Evolutionary conservation across 2,329 filamentous ascomycete genomes (phyloP), one percentile per base, ranked within the genome.

Genomic region (Ceratocystis destructans): DNA sequence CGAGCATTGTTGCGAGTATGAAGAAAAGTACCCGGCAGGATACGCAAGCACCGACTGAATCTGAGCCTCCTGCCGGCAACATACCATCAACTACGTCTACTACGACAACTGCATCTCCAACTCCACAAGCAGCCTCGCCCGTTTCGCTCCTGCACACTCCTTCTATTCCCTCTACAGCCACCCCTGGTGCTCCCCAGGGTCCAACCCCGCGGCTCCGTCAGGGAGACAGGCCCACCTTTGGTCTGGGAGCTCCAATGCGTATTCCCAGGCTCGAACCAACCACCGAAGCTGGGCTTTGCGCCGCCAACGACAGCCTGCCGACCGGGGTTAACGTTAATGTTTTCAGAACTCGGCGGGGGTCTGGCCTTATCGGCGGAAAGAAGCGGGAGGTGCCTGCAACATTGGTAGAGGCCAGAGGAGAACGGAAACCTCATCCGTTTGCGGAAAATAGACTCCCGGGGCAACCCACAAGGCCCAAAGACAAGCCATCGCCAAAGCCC

Each of bases 1-100:
- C 79, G 45, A 80, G 76, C 66, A 74, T 80, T 44, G 72, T 75
- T 8, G 71, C 74, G 5, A 72, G 73, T 20, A 68, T 79, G 63
- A 75, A 73, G 66, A 72, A 70, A 7, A 70, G 69, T 66, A 68
- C 68, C 41, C 67, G 68, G 15, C 33, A 31, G 17, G 53, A 44
- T n/a, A 5, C 31, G n/a, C 4, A 28, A 20, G 2, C 64, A 6
- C 31, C 44, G n/a, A 28, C 64, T 50, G 28, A 44, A 1, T 8
- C 28, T 5, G n/a, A 53, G 5, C 7, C 41, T 31, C 44, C 63
- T 10, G 6, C 33, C 33, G 5, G 8, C 15, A 44, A 7, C 5
- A 5, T 20, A 5, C 20, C 22, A 25, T 25, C 48, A 22, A 2
- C 37, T 15, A 62, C 59, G 6, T 10, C 33, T 62, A 15, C 59